Percentiles rank a stretch among this genome's conserved stretches.
Evolutionary conservation across 2,329 filamentous ascomycete genomes (phyloP).

Genomic region (Sporothrix brasiliensis): DNA sequence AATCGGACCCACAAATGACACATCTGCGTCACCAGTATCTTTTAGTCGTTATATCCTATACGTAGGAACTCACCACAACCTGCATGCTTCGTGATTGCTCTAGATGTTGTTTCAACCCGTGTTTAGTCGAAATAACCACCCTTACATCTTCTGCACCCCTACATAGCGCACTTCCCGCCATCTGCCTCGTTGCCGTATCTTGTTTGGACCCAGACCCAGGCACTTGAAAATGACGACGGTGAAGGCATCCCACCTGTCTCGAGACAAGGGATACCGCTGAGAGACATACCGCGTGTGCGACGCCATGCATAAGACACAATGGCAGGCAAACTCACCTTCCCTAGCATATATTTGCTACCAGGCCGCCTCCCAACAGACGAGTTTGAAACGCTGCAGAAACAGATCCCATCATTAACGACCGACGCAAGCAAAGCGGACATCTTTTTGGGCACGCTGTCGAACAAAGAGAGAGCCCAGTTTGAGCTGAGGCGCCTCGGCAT

Average conservation of each 20-base stretch:
- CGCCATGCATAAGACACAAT: neutral
- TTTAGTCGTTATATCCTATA: neutral
- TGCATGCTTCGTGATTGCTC: neutral
- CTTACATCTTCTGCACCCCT: neutral
- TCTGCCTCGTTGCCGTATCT: neutral
- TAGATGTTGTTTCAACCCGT: neutral
- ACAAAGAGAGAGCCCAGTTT: constrained; percentile 70
- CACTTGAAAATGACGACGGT: constrained; percentile 6
- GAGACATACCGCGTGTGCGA: neutral
- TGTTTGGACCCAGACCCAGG: neutral
- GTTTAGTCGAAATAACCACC: neutral
- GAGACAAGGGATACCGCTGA: neutral
- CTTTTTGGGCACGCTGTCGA: constrained; percentile 72
- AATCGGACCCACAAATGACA: neutral
- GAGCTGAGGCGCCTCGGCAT: constrained; percentile 74
- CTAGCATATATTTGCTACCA: constrained; percentile 72
- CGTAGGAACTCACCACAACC: neutral
- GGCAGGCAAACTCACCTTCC: constrained; percentile 46
- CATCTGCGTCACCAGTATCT: constrained; percentile 8
- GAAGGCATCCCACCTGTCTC: neutral
- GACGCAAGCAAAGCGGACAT: constrained; percentile 72
- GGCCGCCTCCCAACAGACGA: constrained; percentile 68
- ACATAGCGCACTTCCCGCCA: neutral
- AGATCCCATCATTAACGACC: constrained; percentile 68
- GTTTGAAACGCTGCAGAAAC: constrained; percentile 65